Conservation (phyloP, 2,329 filamentous ascomycete species). For the Pseudomassariella vexata region DNA sequence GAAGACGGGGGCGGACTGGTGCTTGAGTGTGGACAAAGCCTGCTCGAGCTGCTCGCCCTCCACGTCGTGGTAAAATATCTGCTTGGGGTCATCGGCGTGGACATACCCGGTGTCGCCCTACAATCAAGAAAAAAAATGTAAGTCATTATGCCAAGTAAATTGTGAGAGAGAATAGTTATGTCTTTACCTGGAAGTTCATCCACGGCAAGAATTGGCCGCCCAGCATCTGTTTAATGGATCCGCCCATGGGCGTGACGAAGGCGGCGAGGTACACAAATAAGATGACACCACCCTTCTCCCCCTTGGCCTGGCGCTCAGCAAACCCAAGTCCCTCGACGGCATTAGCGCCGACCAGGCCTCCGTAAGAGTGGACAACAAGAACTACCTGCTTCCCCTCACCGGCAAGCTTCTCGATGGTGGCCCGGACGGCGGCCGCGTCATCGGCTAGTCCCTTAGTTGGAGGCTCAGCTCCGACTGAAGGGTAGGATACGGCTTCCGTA, state of each 20-base stretch:
- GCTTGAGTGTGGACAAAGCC: conserved; percentile 10
- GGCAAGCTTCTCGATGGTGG: conserved; percentile 19
- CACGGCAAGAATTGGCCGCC: conserved; percentile 16
- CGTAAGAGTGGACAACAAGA: conserved; percentile 36
- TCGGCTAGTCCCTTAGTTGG: conserved; percentile 4
- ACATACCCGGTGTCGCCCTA: conserved; percentile 9
- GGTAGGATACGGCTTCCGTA: conserved; percentile 22
- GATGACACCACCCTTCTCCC: conserved; percentile 27
- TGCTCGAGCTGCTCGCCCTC: conserved; percentile 7
- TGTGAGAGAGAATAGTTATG: background rate
- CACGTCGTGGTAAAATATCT: conserved; percentile 16
- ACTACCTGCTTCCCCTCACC: conserved; percentile 32
- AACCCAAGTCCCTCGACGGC: conserved; percentile 27
- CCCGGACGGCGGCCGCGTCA: conserved; percentile 27
- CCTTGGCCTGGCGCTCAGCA: conserved; percentile 20
- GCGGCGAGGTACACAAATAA: conserved; percentile 22
- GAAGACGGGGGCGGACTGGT: conserved; percentile 13
- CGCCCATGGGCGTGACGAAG: conserved; percentile 16
- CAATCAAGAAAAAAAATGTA: background rate
- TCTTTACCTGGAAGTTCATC: conserved; percentile 10
- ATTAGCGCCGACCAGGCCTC: conserved; percentile 32
- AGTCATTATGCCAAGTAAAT: background rate
- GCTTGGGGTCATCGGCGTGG: conserved; percentile 7
- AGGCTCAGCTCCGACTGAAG: conserved; percentile 24
- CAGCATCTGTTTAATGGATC: conserved; percentile 13